Evolutionary conservation across 169 alveolate species (phyloP), one percentile per base, ranked within the genome.

Genomic region (Plasmodium vivax): DNA sequence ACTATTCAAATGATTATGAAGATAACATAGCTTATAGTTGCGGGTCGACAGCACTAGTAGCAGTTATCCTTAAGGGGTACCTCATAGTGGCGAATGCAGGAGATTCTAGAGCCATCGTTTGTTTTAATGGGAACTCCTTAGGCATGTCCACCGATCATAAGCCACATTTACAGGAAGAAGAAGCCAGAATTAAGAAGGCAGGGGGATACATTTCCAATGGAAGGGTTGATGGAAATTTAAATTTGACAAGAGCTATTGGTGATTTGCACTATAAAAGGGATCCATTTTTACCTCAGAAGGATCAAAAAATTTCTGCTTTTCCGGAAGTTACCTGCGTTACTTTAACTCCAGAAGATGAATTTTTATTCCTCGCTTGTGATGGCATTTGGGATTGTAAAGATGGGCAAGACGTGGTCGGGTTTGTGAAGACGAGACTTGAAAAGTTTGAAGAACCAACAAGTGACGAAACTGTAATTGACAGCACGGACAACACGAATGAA

Each of bases 331-430:
- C 98, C 34, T 96, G 96, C 10, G 96, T 96, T 77, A 96, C 97
- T 12, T 92, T 98, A 75, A 95, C 97, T 0, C 94, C 93, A 10
- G 97, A 98, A 34, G 99, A 98, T 90, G 99, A 99, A 93, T 99
- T 99, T 95, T 95, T 99, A 68, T 96, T 99, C 43, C 97, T 99
- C 85, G 99, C 99, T n/a, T 99, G 99, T 97, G 99, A 99, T 96
- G 99, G 99, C 10, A 98, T 99, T 23, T 99, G 99, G 99, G 99
- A 99, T 95, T 98, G 99, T 84, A 95, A 98, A 47, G 97, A 97
- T 72, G 97, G 97, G 83, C 99, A 99, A 94, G 98, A 98, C 68
- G 98, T 98, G 45, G 99, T 98, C 45, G 98, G 98, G 68, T 97
- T 96, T 92, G 98, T 98, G 6, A 83, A 96, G 45, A 68, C 92